Evolutionary conservation across 1,139 yeast species (phyloP).

Genomic region (Waltiozyma sp.): DNA sequence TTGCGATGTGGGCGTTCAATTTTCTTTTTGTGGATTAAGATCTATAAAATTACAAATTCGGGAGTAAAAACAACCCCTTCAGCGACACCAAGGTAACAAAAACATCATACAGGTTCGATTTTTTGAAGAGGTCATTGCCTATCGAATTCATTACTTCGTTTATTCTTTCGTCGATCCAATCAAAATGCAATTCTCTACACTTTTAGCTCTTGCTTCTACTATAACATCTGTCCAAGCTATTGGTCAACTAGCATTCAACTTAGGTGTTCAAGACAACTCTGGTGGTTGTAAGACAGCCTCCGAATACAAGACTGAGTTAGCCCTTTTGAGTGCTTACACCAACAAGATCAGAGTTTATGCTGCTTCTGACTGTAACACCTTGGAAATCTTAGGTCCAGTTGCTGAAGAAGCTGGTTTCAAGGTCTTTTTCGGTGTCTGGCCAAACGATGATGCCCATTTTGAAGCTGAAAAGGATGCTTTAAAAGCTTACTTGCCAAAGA

Average conservation of each 20-base stretch:
- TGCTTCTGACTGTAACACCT: slow-evolving; percentile 78
- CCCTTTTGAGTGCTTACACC: slow-evolving; percentile 42
- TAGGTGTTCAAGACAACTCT: slow-evolving; percentile 60
- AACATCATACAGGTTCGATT: too few species aligned
- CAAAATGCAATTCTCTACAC: slow-evolving; percentile 16
- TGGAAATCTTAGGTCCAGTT: slow-evolving; percentile 76
- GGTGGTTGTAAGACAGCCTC: slow-evolving; percentile 63
- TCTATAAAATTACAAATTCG: not conserved
- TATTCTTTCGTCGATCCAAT: not conserved
- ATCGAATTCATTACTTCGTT: not conserved
- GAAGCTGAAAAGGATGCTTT: slow-evolving; percentile 62
- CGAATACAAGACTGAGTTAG: slow-evolving; percentile 59
- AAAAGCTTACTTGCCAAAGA: slow-evolving; percentile 51
- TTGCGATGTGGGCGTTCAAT: not conserved
- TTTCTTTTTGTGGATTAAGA: not conserved
- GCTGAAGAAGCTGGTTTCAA: slow-evolving; percentile 64
- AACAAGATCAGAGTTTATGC: slow-evolving; percentile 71
- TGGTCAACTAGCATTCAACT: slow-evolving; percentile 49
- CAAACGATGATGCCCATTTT: slow-evolving; percentile 69
- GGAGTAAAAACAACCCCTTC: not conserved
- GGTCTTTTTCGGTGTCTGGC: slow-evolving; percentile 81
- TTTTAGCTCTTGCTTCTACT: slow-evolving; percentile 14
- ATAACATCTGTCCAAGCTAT: slow-evolving; percentile 14
- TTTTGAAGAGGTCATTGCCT: not conserved
- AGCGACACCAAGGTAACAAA: too few species aligned